These are phyloP conservation scores for Xanthoconium purpureum DNA, from an alignment of 768 basidiomycete genomes.

Conservation along the genomic window DNA sequence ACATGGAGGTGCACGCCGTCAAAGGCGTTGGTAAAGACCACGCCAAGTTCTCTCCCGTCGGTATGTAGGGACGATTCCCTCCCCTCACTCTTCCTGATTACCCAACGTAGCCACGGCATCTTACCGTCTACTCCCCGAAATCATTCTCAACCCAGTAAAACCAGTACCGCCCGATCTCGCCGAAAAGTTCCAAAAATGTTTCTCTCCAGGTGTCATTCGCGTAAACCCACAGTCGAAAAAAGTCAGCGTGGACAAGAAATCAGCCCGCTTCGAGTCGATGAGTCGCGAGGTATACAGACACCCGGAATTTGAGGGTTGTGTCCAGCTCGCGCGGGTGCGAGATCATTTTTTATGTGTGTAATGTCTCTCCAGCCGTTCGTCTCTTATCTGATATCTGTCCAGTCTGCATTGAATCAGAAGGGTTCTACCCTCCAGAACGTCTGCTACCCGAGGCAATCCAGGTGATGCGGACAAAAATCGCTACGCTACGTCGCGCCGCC, in stretches of 20 bases:
- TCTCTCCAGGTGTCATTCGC: slow-evolving; percentile 77
- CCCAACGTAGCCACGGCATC: slow-evolving; percentile 77
- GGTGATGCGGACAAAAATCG: slow-evolving; percentile 81
- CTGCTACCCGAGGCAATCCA: slow-evolving; percentile 76
- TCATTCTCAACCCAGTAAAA: slow-evolving; percentile 63
- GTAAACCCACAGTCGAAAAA: slow-evolving; percentile 55
- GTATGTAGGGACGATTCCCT: slow-evolving; percentile 38
- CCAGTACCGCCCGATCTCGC: slow-evolving; percentile 77
- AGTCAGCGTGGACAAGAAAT: slow-evolving; percentile 59
- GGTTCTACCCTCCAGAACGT: slow-evolving; percentile 81
- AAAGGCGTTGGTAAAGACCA: slow-evolving; percentile 94
- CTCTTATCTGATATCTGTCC: slow-evolving; percentile 27
- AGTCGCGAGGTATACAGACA: slow-evolving; percentile 90
- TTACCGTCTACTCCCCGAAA: slow-evolving; percentile 87
- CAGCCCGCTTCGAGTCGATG: slow-evolving; percentile 82
- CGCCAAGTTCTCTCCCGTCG: slow-evolving; percentile 95
- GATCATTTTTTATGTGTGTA: slow-evolving; percentile 91
- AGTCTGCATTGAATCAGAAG: slow-evolving; percentile 89
- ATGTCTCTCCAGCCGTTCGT: background rate
- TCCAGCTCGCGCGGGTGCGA: slow-evolving; percentile 79
- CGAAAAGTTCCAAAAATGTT: slow-evolving; percentile 83
- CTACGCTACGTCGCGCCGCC: slow-evolving; percentile 54
- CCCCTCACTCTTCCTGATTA: no score
- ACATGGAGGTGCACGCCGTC: slow-evolving; percentile 84
- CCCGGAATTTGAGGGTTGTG: slow-evolving; percentile 82